These are phyloP conservation scores for Amanita molliuscula DNA, from an alignment of 768 basidiomycete genomes.

Conservation along the genomic window DNA sequence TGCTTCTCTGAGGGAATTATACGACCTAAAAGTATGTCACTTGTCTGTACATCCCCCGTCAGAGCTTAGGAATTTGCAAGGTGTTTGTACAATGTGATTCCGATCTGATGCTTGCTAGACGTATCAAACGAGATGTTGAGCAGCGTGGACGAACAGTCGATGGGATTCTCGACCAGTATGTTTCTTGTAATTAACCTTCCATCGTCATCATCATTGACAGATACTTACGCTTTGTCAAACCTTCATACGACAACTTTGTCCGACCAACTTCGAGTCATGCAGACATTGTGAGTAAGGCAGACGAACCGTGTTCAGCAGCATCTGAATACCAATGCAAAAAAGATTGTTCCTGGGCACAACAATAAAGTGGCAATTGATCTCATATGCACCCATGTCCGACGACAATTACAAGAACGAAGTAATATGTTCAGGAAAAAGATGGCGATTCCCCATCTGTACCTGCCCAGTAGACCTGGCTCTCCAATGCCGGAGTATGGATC, in stretches of 20 bases:
- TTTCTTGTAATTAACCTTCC: neutral
- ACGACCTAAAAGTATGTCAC: conserved; percentile 78
- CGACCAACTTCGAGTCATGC: conserved; percentile 79
- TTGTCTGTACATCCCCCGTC: neutral
- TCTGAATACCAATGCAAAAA: neutral
- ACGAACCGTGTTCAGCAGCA: neutral
- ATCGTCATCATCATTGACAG: conserved; percentile 22
- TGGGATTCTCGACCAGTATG: conserved; percentile 83
- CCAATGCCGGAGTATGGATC: conserved; percentile 26
- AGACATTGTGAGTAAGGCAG: conserved; percentile 57
- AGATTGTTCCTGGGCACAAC: conserved; percentile 94
- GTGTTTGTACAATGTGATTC: conserved; percentile 91
- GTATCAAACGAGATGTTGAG: conserved; percentile 78
- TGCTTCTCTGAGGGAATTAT: conserved; percentile 63
- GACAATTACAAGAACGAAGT: conserved; percentile 73
- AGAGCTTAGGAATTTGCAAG: conserved; percentile 20
- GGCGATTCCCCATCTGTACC: conserved; percentile 39
- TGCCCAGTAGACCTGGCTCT: conserved; percentile 23
- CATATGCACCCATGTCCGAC: conserved; percentile 82
- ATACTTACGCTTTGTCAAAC: conserved; percentile 93
- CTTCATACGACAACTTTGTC: conserved; percentile 90
- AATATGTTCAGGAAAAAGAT: conserved; percentile 66
- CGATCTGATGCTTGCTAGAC: conserved; percentile 93
- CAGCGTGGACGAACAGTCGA: conserved; percentile 82
- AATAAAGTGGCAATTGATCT: conserved; percentile 90